Percentiles rank a stretch among this genome's conserved stretches.
These are phyloP conservation scores for Scheffersomyces parashehatae DNA, from an alignment of 1,139 yeast genomes.

Conservation along the genomic window DNA sequence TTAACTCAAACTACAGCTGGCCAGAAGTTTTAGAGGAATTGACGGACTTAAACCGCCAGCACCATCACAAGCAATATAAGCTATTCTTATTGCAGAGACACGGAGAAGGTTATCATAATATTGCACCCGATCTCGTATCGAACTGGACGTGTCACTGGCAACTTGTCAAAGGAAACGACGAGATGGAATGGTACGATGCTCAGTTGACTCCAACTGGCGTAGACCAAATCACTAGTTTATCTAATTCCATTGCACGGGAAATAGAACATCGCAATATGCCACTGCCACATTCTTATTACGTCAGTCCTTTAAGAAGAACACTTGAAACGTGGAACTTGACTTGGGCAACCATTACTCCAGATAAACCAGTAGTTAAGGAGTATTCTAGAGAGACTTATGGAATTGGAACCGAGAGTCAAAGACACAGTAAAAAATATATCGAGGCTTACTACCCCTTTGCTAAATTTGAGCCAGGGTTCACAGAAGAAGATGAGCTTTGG, in stretches of 20 bases:
- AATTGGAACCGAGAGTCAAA: conserved; percentile 34
- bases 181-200: conserved; percentile 40
- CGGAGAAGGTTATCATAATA: conserved; percentile 44
- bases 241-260: conserved; percentile 18
- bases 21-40: conserved; percentile 9
- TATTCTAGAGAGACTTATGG: conserved; percentile 40
- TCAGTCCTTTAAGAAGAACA: conserved; percentile 38
- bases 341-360: conserved; percentile 20
- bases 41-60: conserved; percentile 5
- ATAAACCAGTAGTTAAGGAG: conserved; percentile 31
- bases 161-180: conserved; percentile 29
- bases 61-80: conserved; percentile 14
- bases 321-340: conserved; percentile 33
- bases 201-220: conserved; percentile 30
- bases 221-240: conserved; percentile 19
- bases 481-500: conserved; percentile 33
- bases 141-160: conserved; percentile 40
- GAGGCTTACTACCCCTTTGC: conserved; percentile 21
- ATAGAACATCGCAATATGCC: conserved; percentile 22
- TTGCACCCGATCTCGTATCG: conserved; percentile 19
- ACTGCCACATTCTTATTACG: conserved; percentile 29
- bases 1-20: conserved; percentile 20
- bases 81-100: conserved; percentile 41
- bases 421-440: conserved; percentile 31
- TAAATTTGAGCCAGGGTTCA: conserved; percentile 31